Evolutionary conservation across 2,329 filamentous ascomycete species (phyloP).

Genomic region (Talaromyces sp.): DNA sequence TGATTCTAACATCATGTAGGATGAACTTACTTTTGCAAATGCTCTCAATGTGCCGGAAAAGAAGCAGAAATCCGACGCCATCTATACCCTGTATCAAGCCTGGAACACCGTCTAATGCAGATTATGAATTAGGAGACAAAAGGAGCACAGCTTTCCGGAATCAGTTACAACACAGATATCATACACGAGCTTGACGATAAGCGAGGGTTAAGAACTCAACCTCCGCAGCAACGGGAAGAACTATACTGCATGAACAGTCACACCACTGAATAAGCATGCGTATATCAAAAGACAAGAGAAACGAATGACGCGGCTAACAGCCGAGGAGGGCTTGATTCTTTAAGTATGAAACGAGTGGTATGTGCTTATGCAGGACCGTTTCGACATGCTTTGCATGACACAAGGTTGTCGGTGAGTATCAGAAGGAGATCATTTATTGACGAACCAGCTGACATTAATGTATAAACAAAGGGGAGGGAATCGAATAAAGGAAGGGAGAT

Average conservation of each 20-base stretch:
- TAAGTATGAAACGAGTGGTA: conserved; percentile 10
- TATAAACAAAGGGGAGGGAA: neutral
- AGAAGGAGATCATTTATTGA: neutral
- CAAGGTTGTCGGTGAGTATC: neutral
- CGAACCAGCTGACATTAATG: neutral
- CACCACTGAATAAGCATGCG: neutral
- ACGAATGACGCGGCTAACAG: conserved; percentile 7
- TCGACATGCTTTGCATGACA: conserved; percentile 1
- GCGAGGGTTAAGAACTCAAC: neutral
- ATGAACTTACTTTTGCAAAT: neutral
- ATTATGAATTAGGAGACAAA: neutral
- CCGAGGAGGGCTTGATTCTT: neutral
- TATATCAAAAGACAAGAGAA: neutral
- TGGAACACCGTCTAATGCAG: conserved; percentile 6
- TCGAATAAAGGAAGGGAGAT: neutral
- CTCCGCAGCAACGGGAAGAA: neutral
- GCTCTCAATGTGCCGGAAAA: too few relatives aligned
- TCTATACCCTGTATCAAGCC: conserved; percentile 3
- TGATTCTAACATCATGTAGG: neutral
- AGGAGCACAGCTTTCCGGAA: neutral
- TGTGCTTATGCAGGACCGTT: neutral
- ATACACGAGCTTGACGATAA: neutral
- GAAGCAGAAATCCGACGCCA: neutral
- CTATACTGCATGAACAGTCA: neutral
- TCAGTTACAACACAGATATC: neutral